Evolutionary conservation across 208 protist genomes (phyloP).

Genomic region (Porcisia deanei): DNA sequence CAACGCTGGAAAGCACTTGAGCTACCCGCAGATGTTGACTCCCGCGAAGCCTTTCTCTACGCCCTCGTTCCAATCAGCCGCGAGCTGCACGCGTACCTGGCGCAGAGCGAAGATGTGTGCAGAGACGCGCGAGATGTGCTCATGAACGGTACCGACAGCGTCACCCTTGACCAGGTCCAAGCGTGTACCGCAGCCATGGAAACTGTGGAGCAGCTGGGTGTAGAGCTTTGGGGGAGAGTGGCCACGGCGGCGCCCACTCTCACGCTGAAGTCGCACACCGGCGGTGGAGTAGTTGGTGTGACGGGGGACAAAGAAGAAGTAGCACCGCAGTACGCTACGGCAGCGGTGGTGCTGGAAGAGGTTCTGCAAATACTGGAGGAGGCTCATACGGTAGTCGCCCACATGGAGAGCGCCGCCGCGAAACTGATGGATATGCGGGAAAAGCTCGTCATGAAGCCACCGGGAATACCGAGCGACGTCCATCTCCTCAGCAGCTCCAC

Average conservation of each 20-base stretch:
- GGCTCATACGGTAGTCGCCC: conserved; percentile 22
- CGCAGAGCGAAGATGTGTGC: conserved; percentile 17
- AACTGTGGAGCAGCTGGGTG: conserved; percentile 11
- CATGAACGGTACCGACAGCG: conserved; percentile 8
- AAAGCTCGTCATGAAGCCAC: conserved; percentile 4
- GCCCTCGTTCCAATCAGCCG: conserved; percentile 16
- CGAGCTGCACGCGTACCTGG: conserved; percentile 17
- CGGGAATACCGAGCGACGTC: not conserved
- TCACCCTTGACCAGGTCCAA: conserved; percentile 18
- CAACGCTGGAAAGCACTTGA: conserved; percentile 12
- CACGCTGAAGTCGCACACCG: not conserved
- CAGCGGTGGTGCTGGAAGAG: conserved; percentile 20
- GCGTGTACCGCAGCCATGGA: conserved; percentile 17
- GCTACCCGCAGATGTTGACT: conserved; percentile 3
- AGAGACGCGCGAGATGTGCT: conserved; percentile 29
- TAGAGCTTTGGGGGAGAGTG: conserved; percentile 4
- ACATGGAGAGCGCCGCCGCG: conserved; percentile 6
- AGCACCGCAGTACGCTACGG: conserved; percentile 13
- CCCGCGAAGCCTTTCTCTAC: conserved; percentile 6
- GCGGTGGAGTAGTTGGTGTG: not conserved
- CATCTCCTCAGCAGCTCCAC: not conserved
- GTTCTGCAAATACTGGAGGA: conserved; percentile 23
- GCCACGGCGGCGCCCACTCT: not conserved
- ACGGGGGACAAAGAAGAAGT: not conserved
- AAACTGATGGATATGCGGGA: conserved; percentile 18